Base-by-base conservation (phyloP, 2,329 filamentous ascomycete species). In the Fusarium sp. region DNA sequence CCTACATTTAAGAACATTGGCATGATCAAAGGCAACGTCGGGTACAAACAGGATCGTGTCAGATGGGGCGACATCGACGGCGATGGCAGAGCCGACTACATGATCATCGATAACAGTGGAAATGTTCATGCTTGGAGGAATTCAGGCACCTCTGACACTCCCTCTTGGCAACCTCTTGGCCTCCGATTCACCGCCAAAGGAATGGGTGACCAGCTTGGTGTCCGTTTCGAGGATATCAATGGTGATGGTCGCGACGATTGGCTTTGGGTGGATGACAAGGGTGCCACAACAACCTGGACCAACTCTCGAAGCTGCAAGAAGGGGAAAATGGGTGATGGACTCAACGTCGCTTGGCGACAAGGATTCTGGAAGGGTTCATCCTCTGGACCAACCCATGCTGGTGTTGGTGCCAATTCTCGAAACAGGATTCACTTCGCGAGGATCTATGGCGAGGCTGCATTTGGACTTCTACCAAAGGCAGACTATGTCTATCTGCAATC, bases 141-240 rank as follows among this genome's bases (percentile, higher is more conserved):
- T 10, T 46, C 42, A 3, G 52, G 52, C 24, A 46, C 33, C 34
- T 10, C 24, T 33, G 15, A 55, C 7, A 40, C 14, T 15, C 42
- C 52, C 15, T 7, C 7, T 5, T 81, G 79, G 78, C 77, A 82
- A 57, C 38, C 66, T 1, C 68, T 81, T 17, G 77, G 66, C 6
- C 4, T 62, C 20, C 43, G 64, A 1, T 77, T 74, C 31, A 54
- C 58, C 2, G 57, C 43, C 17, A 65, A 72, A 46, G 38, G 38
- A 2, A 75, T 68, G 51, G 72, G 72, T 4, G 61, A 75, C 34
- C n/a, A 67, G 17, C 33, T 42, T 11, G 74, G 75, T 6, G 46
- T 76, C 5, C 66, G 63, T 2, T 72, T 74, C 11, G 63, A 68
- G 14, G 74, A 77, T 39, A 69, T 76, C 54, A 66, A 63, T 40